Percentiles rank a stretch among this genome's conserved stretches.
Conservation (phyloP, 768 basidiomycete species). For the Pleurotus sapidus region DNA sequence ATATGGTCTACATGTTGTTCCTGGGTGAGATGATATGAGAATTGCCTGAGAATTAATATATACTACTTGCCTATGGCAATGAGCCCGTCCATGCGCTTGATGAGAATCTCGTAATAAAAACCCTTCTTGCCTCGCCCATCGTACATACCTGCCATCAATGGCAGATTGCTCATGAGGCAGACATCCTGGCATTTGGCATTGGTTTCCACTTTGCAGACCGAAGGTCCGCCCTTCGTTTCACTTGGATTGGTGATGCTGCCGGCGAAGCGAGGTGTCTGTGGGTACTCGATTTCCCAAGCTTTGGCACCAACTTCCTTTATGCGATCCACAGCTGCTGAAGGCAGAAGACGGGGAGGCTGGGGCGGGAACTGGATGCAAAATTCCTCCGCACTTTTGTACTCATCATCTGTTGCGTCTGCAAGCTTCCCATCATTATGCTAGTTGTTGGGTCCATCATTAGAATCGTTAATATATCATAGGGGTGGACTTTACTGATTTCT, state of each 20-base stretch:
- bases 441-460: neutral
- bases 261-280: constrained; percentile 37
- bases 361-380: constrained; percentile 45
- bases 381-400: constrained; percentile 46
- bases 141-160: constrained; percentile 59
- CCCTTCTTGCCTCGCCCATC: constrained; percentile 51
- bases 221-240: constrained; percentile 29
- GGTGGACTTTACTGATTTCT: constrained; percentile 32
- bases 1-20: constrained; percentile 64
- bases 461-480: too few species aligned
- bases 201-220: constrained; percentile 41
- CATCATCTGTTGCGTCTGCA: constrained; percentile 55
- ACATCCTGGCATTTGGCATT: constrained; percentile 39
- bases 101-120: constrained; percentile 62
- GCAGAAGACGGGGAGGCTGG: constrained; percentile 40
- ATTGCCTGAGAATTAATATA: neutral
- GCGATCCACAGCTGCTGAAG: constrained; percentile 50
- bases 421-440: constrained; percentile 46
- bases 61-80: constrained; percentile 52
- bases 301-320: constrained; percentile 43
- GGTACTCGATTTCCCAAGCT: constrained; percentile 52
- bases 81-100: constrained; percentile 54
- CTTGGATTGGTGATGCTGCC: constrained; percentile 37
- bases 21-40: constrained; percentile 25
- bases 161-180: constrained; percentile 58